A percentile compares a stretch with the other conserved stretches of the same genome.
Conservation (phyloP, 495 filamentous ascomycete genomes). For the Penicillium angulare region DNA sequence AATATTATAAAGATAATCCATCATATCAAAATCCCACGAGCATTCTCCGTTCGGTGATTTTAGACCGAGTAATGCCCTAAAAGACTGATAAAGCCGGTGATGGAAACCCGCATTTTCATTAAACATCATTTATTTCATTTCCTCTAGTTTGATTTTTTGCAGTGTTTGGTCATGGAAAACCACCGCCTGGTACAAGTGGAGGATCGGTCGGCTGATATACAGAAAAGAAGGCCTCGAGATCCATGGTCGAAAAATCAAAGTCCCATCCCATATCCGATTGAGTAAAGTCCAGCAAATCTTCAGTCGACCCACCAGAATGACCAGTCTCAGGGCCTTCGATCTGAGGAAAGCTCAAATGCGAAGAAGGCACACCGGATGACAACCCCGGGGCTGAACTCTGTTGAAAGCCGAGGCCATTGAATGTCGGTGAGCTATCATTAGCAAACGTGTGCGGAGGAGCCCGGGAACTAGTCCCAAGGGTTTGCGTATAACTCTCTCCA, state of each 20-base stretch:
- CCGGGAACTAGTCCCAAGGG: no score
- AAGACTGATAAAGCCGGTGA: no score
- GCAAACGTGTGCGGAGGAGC: no score
- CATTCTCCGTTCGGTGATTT: no score
- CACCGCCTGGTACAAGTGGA: not conserved
- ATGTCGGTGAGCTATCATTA: not conserved
- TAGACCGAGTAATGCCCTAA: no score
- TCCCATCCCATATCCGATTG: conserved; percentile 47
- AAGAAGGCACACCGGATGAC: conserved; percentile 14
- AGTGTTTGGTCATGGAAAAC: not conserved
- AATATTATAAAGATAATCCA: no score
- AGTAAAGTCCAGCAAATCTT: conserved; percentile 42
- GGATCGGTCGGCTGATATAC: conserved; percentile 26
- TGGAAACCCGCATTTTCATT: no score
- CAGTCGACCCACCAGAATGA: conserved; percentile 27
- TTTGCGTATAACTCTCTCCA: not conserved
- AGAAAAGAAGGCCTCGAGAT: conserved; percentile 43
- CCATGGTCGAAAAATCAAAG: conserved; percentile 48
- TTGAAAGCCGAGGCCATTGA: not conserved
- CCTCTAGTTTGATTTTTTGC: no score
- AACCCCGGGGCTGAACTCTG: not conserved
- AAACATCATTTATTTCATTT: no score
- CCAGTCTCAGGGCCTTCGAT: conserved; percentile 23
- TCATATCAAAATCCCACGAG: no score
- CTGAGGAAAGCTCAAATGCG: conserved; percentile 24